Base-by-base conservation (phyloP, 108 stramenopile genomes). In the Fistulifera pelliculosa region DNA sequence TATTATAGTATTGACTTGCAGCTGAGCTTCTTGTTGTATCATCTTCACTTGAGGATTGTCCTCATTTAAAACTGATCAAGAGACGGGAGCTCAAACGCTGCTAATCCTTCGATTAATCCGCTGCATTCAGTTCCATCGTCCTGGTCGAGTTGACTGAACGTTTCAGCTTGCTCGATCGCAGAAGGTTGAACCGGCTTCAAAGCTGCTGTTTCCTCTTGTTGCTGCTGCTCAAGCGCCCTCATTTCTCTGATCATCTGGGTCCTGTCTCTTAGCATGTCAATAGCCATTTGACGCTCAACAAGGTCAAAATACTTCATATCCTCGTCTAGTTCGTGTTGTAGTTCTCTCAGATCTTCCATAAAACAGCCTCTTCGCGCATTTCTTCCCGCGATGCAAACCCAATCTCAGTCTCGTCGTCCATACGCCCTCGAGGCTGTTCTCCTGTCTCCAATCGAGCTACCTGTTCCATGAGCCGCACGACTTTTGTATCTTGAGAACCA, bases 391-490 rank as follows among this genome's bases (percentile, higher is more conserved):
- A 17, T 6, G 44, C 44, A 45, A 21, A 11, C 16, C 21, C 7
- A 45, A 17, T 8, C 27, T 38, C 61, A 47, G 45, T 54, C 27
- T 54, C 68, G 15, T 41, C 43, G 26, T 58, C 70, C 13, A 59
- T 2, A 28, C 64, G 64, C 27, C 35, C 59, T 11, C 10, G 38
- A 16, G 8, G 38, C 28, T 27, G 31, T 19, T 65, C 63, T 27
- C 70, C 76, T 45, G 74, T 79, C 50, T 79, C 78, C 23, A 79
- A 41, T 10, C 58, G 51, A 6, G 78, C 73, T 41, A 75, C 69
- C 40, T 80, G 75, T 49, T 80, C 72, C 66, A 80, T 67, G 25
- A 80, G 54, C 2, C 79, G 59, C 13, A 71, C 45, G 18, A 70
- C 64, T 41, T 71, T 60, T 26, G 65, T 71, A 64, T 75, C 68